Base-by-base conservation (phyloP, 2,329 filamentous ascomycete genomes). In the Chaetomiaceae sp. region DNA sequence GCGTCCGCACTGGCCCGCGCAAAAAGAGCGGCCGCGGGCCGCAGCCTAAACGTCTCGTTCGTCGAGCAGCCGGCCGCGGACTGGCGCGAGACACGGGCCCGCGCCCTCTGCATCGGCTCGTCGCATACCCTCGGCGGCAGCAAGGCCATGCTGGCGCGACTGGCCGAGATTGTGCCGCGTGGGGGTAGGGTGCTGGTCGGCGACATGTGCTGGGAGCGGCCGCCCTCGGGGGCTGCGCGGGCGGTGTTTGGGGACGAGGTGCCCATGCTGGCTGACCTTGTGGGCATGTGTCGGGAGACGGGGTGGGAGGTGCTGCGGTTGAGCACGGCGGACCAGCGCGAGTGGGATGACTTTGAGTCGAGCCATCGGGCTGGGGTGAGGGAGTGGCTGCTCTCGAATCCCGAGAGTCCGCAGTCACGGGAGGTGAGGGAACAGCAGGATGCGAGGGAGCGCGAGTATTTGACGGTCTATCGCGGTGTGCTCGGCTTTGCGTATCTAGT, bases 291-390 rank as follows among this genome's bases (percentile, higher is more conserved):
- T 6, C 38, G 44, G 8, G 38, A 36, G 30, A 19, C 17, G 6
- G 38, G 38, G 3, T 47, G 44, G 44, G 26, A 36, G 12, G 44
- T 47, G 38, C n/a, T 47, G 24, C 32, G 37, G 9, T 14, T 47
- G 22, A 47, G 38, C 32, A 32, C 24, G 24, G 38, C 38, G 1
- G 44, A 47, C 26, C 44, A 47, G 38, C 14, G 44, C 12, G 44
- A 47, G 24, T 47, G 44, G 44, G 44, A 47, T 18, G 44, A 47
- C 2, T 47, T 47, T 15, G 38, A 47, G 44, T 47, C 44, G 7
- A 3, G 32, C n/a, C 38, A 47, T 32, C 44, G 44, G 0, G 38
- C 38, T 15, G 38, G 44, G 9, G 12, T 24, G 8, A 14, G 44
- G 18, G 44, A 41, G 38, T 47, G 44, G 44, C 6, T 41, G 24